Percentiles rank a stretch among this genome's conserved stretches.
Conservation (phyloP, 352 stramenopile genomes). For the Pythium volutum region DNA sequence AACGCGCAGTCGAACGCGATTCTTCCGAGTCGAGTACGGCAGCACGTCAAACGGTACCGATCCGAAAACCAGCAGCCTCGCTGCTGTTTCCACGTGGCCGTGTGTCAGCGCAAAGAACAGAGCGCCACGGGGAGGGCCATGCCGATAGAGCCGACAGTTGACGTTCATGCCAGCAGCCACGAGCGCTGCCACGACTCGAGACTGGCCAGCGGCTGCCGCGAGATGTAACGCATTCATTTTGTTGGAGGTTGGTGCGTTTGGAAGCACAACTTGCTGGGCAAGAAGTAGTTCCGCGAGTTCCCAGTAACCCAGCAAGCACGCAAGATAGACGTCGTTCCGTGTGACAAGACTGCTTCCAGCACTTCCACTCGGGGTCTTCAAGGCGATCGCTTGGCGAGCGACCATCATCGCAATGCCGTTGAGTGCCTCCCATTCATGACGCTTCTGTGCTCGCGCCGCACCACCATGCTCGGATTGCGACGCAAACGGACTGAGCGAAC, state of each 20-base stretch:
- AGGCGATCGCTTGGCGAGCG: conserved; percentile 30
- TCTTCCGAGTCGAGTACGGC: conserved; percentile 20
- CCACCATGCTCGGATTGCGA: conserved; percentile 19
- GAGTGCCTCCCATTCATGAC: conserved; percentile 39
- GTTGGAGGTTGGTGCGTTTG: conserved; percentile 30
- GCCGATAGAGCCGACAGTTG: conserved; percentile 33
- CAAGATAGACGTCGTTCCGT: conserved; percentile 42
- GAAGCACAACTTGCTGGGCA: conserved; percentile 47
- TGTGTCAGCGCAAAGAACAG: conserved; percentile 54
- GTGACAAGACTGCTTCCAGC: conserved; percentile 45
- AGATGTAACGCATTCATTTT: conserved; percentile 51
- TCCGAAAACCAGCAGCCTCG: conserved; percentile 54
- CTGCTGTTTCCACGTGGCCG: conserved; percentile 49
- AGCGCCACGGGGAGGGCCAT: conserved; percentile 22
- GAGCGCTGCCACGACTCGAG: conserved; percentile 36
- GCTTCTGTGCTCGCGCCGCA: conserved; percentile 19
- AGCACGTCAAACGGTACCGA: conserved; percentile 45
- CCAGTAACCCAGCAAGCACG: conserved; percentile 50
- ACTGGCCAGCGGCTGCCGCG: conserved; percentile 46
- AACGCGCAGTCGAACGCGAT: conserved; percentile 5
- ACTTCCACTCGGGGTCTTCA: conserved; percentile 27
- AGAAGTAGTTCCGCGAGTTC: conserved; percentile 40
- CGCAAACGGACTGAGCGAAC: conserved; percentile 27
- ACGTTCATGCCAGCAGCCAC: conserved; percentile 54
- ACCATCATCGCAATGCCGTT: conserved; percentile 37